phyloP scores from a whole-genome alignment of 129 eudicot genomes.

The Flaveria robusta region DNA sequence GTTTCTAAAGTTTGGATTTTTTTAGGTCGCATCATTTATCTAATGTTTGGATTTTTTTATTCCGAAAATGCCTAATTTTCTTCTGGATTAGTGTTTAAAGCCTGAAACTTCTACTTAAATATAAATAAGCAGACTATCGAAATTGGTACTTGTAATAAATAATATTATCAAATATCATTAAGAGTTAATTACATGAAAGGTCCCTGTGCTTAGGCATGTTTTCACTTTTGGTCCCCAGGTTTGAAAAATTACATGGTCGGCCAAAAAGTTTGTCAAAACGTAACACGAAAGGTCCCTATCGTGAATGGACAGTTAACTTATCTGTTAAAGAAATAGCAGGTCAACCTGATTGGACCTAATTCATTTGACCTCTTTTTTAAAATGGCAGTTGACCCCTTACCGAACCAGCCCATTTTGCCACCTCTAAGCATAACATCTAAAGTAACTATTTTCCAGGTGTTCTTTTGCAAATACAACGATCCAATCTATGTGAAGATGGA shows the following conservation, averaged over 20 bases:
- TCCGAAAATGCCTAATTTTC: constrained; percentile 1
- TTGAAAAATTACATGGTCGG: too few relatives aligned
- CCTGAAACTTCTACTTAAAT: background rate
- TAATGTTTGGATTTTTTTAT: background rate
- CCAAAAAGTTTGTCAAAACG: too few relatives aligned
- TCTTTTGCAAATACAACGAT: constrained; percentile 98
- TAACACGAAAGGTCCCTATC: too few relatives aligned
- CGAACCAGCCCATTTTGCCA: background rate
- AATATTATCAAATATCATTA: too few relatives aligned
- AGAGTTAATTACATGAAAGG: too few relatives aligned
- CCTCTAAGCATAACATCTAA: constrained; percentile 5
- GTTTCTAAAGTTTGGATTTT: background rate
- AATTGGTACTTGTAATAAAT: too few relatives aligned
- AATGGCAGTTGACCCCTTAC: background rate
- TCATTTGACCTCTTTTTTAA: constrained; percentile 3
- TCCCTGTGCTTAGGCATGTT: too few relatives aligned
- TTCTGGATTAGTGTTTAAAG: background rate
- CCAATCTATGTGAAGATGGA: constrained; percentile 99
- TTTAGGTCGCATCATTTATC: too few relatives aligned
- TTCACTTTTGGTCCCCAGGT: too few relatives aligned
- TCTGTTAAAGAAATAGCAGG: too few relatives aligned
- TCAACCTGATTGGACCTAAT: too few relatives aligned
- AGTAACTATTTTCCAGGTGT: constrained; percentile 57
- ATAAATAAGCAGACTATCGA: background rate
- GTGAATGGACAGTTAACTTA: too few relatives aligned